A percentile compares a stretch with the other conserved stretches of the same genome.
phyloP scores from a whole-genome alignment of 2,329 filamentous ascomycete genomes.

The Plectosphaerella plurivora region DNA sequence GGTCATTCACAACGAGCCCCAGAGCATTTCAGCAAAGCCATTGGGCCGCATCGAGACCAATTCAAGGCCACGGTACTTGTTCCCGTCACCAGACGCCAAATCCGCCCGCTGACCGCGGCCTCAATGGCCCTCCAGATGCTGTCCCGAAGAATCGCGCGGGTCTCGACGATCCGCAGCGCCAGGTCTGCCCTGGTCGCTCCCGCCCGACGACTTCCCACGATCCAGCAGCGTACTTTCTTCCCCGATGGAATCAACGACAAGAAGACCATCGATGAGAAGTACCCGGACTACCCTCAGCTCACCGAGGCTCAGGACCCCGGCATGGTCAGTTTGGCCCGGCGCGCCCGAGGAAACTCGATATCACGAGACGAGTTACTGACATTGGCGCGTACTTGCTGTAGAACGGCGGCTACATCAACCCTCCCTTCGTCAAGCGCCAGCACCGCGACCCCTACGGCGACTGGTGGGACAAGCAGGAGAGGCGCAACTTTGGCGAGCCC shows the following conservation, averaged over 20 bases:
- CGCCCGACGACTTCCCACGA: slow-evolving; percentile 41
- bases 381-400: slow-evolving; percentile 23
- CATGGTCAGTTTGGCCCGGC: slow-evolving; percentile 47
- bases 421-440: slow-evolving; percentile 75
- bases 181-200: slow-evolving; percentile 25
- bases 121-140: slow-evolving; percentile 48
- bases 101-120: neutral
- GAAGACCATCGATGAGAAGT: slow-evolving; percentile 47
- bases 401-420: slow-evolving; percentile 84
- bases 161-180: slow-evolving; percentile 36
- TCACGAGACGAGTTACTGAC: neutral
- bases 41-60: slow-evolving; percentile 27
- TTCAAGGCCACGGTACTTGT: slow-evolving; percentile 26
- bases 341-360: slow-evolving; percentile 11
- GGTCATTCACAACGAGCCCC: neutral
- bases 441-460: slow-evolving; percentile 88
- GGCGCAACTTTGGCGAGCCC: slow-evolving; percentile 93
- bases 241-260: slow-evolving; percentile 43
- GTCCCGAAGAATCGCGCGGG: slow-evolving; percentile 53
- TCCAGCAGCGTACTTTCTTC: slow-evolving; percentile 53
- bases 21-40: slow-evolving; percentile 14
- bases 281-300: slow-evolving; percentile 39
- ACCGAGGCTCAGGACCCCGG: slow-evolving; percentile 61
- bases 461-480: slow-evolving; percentile 98
- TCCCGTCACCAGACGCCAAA: neutral